Evolutionary conservation across 352 stramenopile species (phyloP).

Genomic region (Phytopythium cucurbitacearum): DNA sequence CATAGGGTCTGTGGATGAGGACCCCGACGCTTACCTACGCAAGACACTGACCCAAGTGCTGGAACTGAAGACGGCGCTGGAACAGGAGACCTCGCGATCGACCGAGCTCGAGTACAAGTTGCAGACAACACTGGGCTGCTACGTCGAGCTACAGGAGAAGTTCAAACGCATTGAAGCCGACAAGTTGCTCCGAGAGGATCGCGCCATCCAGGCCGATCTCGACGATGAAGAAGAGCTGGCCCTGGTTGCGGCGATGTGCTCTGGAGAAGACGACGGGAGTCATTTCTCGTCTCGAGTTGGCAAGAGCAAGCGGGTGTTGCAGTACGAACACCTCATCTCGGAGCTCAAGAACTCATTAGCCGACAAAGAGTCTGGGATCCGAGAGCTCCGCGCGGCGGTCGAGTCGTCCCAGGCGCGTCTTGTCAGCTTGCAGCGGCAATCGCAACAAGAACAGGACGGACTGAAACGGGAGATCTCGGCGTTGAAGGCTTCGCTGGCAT

Average conservation of each 20-base stretch:
- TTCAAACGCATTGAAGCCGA: slow-evolving; percentile 32
- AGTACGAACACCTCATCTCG: slow-evolving; percentile 67
- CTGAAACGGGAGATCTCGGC: slow-evolving; percentile 33
- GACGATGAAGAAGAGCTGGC: slow-evolving; percentile 49
- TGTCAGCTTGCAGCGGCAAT: slow-evolving; percentile 23
- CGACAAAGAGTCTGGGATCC: slow-evolving; percentile 37
- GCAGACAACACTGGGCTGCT: slow-evolving; percentile 21
- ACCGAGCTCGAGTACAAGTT: slow-evolving; percentile 35
- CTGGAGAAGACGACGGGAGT: slow-evolving; percentile 6
- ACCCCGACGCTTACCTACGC: slow-evolving; percentile 49
- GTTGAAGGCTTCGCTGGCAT: slow-evolving; percentile 36
- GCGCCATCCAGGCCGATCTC: slow-evolving; percentile 39
- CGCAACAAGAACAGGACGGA: slow-evolving; percentile 39
- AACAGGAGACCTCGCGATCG: slow-evolving; percentile 25
- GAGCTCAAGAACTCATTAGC: slow-evolving; percentile 53
- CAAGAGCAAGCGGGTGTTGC: slow-evolving; percentile 22
- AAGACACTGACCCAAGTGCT: slow-evolving; percentile 62
- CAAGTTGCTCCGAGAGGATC: slow-evolving; percentile 24
- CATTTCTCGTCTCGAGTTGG: background rate
- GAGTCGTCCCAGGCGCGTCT: slow-evolving; percentile 30
- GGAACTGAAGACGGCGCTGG: slow-evolving; percentile 39
- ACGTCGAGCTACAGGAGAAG: slow-evolving; percentile 23
- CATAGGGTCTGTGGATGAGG: slow-evolving; percentile 11
- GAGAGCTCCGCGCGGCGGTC: slow-evolving; percentile 25
- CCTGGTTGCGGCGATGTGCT: slow-evolving; percentile 43